Evolutionary conservation across 1,284 basidiomycete genomes (phyloP).

Genomic region (Tilletia setariae): DNA sequence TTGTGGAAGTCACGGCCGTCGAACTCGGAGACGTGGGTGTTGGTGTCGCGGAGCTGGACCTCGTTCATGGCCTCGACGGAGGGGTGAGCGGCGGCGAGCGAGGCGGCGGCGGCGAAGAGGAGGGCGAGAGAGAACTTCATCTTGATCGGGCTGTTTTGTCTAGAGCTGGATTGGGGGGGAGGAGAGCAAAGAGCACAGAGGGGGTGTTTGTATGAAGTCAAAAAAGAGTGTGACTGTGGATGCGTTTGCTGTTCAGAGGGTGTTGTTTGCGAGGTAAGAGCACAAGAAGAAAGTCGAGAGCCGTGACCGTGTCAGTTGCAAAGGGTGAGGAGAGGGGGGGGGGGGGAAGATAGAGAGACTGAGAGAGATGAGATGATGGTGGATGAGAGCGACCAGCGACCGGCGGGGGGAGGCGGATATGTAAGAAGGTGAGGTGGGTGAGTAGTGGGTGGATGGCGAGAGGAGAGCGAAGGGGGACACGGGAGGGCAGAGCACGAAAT

Average conservation of each 20-base stretch:
- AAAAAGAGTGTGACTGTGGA: neutral
- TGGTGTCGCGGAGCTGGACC: neutral
- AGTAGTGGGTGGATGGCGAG: no score
- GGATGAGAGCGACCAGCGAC: neutral
- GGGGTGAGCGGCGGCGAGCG: slow-evolving; percentile 7
- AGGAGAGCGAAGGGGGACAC: no score
- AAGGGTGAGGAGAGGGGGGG: neutral
- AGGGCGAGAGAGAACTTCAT: neutral
- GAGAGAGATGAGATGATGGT: neutral
- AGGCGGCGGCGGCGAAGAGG: neutral
- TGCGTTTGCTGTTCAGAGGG: neutral
- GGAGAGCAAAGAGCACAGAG: neutral
- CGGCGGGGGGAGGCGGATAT: no score
- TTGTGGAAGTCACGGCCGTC: slow-evolving; percentile 2
- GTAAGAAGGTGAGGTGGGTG: no score
- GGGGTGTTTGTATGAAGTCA: neutral
- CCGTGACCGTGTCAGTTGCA: neutral
- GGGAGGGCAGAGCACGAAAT: no score
- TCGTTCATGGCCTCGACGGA: neutral
- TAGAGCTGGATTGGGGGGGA: neutral
- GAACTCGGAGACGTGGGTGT: neutral
- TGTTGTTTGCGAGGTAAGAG: neutral
- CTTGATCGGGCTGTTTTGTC: neutral
- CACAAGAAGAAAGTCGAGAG: neutral
- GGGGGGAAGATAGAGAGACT: neutral